These are phyloP conservation scores for Fulvia fulva DNA, from an alignment of 2,329 filamentous ascomycete genomes.

Conservation along the genomic window DNA sequence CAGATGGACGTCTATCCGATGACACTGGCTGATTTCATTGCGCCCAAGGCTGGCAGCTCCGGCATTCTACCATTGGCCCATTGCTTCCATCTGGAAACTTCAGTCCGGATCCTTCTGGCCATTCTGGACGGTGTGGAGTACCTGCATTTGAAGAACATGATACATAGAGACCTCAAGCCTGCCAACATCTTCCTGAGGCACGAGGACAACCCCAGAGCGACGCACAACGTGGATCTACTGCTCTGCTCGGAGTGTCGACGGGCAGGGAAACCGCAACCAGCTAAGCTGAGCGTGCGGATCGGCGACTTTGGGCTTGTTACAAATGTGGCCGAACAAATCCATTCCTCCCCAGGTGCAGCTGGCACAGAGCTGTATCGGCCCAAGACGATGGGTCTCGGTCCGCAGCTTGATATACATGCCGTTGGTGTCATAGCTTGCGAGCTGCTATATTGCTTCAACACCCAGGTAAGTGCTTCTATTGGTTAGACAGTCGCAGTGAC, in stretches of 20 bases:
- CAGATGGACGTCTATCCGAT: constrained; percentile 65
- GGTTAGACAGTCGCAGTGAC: not conserved
- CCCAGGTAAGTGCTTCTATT: constrained; percentile 20
- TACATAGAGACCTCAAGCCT: constrained; percentile 66
- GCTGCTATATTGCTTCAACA: constrained; percentile 52
- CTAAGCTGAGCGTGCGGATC: constrained; percentile 49
- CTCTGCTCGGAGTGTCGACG: constrained; percentile 45
- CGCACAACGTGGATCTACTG: constrained; percentile 43
- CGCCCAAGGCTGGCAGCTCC: constrained; percentile 27
- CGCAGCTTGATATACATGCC: constrained; percentile 58
- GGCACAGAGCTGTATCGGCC: constrained; percentile 63
- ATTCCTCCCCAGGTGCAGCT: constrained; percentile 37
- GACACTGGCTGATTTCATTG: constrained; percentile 58
- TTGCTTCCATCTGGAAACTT: constrained; percentile 59
- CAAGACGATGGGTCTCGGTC: constrained; percentile 41
- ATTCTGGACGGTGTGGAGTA: constrained; percentile 63
- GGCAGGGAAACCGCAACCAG: constrained; percentile 13
- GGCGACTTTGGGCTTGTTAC: constrained; percentile 66
- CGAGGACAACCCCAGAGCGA: constrained; percentile 28
- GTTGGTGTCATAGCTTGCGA: constrained; percentile 62
- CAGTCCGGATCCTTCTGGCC: constrained; percentile 54
- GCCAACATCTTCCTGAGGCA: constrained; percentile 63
- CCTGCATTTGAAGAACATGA: constrained; percentile 56
- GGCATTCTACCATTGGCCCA: constrained; percentile 41
- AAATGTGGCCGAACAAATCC: constrained; percentile 43